Evolutionary conservation across 2,329 filamentous ascomycete species (phyloP).

Genomic region (Bipolaris bicolor): DNA sequence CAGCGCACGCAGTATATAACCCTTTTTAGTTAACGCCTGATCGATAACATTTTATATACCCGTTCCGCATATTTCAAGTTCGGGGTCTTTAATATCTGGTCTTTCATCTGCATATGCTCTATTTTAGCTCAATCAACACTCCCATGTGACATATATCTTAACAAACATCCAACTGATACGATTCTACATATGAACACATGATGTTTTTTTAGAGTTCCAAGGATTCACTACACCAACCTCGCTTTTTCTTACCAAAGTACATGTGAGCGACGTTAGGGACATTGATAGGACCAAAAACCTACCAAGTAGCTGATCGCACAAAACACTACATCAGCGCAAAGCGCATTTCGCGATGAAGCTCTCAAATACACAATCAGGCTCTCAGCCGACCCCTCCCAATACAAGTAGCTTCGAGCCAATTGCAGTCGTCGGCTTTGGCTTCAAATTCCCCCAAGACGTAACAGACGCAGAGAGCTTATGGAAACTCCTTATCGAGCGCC

Average conservation of each 20-base stretch:
- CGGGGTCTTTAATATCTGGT: too few species aligned
- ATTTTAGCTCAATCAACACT: not conserved
- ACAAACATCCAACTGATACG: not conserved
- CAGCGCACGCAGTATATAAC: not conserved
- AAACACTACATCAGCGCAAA: not conserved
- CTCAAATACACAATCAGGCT: not conserved
- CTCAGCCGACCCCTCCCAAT: not conserved
- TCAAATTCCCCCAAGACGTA: slow-evolving; percentile 31
- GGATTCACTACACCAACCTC: not conserved
- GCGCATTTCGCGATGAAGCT: not conserved
- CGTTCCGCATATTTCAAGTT: not conserved
- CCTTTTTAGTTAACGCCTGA: not conserved
- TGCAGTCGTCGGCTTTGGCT: slow-evolving; percentile 48
- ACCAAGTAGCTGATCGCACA: too few species aligned
- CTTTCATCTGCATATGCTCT: not conserved
- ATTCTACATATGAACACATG: not conserved
- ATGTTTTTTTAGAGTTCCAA: not conserved
- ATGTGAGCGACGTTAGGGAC: not conserved
- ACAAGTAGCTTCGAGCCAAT: slow-evolving; percentile 8
- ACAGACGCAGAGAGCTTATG: slow-evolving; percentile 24
- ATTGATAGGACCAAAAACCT: not conserved
- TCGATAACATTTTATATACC: not conserved
- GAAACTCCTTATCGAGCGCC: slow-evolving; percentile 26
- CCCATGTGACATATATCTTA: not conserved
- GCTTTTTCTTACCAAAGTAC: not conserved